A percentile compares a stretch with the other conserved stretches of the same genome.
phyloP scores from a whole-genome alignment of 495 filamentous ascomycete genomes.

The Penicillium soppii region DNA sequence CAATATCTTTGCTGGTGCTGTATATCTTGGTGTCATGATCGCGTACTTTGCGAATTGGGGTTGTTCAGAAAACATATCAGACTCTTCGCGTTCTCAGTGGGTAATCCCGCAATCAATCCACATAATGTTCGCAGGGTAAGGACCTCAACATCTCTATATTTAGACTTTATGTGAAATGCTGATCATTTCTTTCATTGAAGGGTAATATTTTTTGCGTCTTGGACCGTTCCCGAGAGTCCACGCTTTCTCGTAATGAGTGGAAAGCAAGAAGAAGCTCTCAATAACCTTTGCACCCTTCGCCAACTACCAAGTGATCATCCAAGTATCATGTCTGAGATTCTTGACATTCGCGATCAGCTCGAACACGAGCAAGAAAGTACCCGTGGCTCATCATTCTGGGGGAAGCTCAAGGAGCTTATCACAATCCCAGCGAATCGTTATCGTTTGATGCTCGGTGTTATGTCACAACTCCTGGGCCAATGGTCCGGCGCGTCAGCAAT shows the following conservation, averaged over 20 bases:
- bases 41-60: slow-evolving; percentile 8
- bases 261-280: background rate
- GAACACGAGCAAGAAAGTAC: slow-evolving; percentile 5
- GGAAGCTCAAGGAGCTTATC: slow-evolving; percentile 3
- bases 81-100: slow-evolving; percentile 5
- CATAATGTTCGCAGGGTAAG: slow-evolving; percentile 8
- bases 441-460: slow-evolving; percentile 4
- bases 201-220: slow-evolving; percentile 3
- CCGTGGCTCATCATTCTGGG: slow-evolving; percentile 1
- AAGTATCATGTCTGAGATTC: background rate
- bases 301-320: background rate
- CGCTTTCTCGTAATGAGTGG: slow-evolving; percentile 3
- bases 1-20: slow-evolving; percentile 10
- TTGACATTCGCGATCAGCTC: background rate
- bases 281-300: slow-evolving; percentile 1
- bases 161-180: background rate
- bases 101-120: slow-evolving; percentile 2
- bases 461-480: slow-evolving; percentile 6
- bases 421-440: slow-evolving; percentile 3
- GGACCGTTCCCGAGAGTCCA: slow-evolving; percentile 4
- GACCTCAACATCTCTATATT: background rate
- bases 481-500: slow-evolving; percentile 6
- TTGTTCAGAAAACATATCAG: slow-evolving; percentile 3
- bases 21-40: slow-evolving; percentile 2
- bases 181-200: background rate